Conservation (phyloP, 2,329 filamentous ascomycete species). For the Claviceps pusilla region DNA sequence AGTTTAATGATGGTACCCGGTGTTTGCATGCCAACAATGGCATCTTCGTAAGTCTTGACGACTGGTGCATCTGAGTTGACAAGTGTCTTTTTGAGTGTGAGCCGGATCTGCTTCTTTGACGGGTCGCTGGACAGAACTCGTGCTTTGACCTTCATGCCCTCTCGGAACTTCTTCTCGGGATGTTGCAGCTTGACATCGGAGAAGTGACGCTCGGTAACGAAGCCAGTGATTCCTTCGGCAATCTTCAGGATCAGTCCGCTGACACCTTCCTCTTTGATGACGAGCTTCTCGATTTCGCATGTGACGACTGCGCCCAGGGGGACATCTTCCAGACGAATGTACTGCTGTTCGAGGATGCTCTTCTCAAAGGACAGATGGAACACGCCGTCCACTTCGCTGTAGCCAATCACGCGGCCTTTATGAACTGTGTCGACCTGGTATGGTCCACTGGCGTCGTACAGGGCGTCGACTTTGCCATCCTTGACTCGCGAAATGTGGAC, state of each 20-base stretch:
- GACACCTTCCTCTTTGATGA: conserved; percentile 64
- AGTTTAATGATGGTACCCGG: conserved; percentile 81
- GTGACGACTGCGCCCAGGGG: conserved; percentile 66
- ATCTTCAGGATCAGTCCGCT: conserved; percentile 70
- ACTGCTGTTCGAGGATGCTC: conserved; percentile 70
- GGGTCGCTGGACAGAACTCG: conserved; percentile 69
- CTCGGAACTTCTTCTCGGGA: conserved; percentile 90
- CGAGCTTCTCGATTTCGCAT: conserved; percentile 69
- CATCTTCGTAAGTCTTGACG: conserved; percentile 62
- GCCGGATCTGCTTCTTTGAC: conserved; percentile 60
- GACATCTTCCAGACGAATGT: conserved; percentile 82
- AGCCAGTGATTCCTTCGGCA: conserved; percentile 73
- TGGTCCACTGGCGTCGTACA: conserved; percentile 61
- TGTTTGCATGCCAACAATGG: conserved; percentile 59
- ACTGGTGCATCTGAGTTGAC: conserved; percentile 76
- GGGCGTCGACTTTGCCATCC: conserved; percentile 72
- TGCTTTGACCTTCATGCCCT: conserved; percentile 70
- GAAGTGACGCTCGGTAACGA: conserved; percentile 77
- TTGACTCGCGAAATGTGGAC: conserved; percentile 89
- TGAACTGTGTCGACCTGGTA: conserved; percentile 69
- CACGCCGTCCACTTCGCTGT: conserved; percentile 72
- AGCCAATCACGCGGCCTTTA: conserved; percentile 67
- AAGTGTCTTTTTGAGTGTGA: conserved; percentile 89
- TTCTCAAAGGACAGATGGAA: conserved; percentile 77
- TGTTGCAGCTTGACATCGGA: conserved; percentile 78